phyloP scores from a whole-genome alignment of 352 stramenopile species.

The Globisporangium barbulae region DNA sequence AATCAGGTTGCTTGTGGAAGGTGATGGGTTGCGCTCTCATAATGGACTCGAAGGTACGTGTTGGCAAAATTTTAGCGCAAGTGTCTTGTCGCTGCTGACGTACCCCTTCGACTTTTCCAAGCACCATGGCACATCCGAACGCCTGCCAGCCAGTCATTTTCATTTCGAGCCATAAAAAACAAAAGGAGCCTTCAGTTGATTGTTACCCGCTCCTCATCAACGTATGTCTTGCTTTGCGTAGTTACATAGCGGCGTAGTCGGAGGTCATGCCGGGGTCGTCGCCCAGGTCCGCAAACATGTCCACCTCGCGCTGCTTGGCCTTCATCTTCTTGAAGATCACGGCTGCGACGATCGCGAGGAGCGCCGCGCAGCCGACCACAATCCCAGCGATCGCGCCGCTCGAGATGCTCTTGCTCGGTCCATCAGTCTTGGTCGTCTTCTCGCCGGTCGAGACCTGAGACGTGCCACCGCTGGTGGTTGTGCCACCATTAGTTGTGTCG shows the following conservation, averaged over 20 bases:
- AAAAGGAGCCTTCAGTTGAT: not conserved
- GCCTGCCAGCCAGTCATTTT: not conserved
- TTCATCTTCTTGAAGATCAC: conserved; percentile 13
- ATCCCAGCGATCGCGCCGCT: conserved; percentile 9
- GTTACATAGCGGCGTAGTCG: conserved; percentile 17
- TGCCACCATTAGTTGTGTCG: not conserved
- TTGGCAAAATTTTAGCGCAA: not conserved
- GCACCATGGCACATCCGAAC: not conserved
- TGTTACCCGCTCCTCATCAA: not conserved
- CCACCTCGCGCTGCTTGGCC: conserved; percentile 16
- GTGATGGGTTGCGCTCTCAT: not conserved
- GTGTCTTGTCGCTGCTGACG: not conserved
- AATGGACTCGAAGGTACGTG: not conserved
- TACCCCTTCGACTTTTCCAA: not conserved
- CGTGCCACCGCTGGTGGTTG: not conserved
- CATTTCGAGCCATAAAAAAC: not conserved
- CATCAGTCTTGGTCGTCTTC: conserved; percentile 1
- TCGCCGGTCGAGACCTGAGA: conserved; percentile 6
- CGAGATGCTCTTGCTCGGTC: not conserved
- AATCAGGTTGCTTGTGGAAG: not conserved
- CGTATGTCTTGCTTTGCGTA: not conserved
- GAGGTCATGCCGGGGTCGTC: conserved; percentile 11
- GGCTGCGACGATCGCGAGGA: conserved; percentile 7
- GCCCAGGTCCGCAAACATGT: conserved; percentile 14
- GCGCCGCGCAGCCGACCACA: conserved; percentile 5